Evolutionary conservation across 2,329 filamentous ascomycete genomes (phyloP), one percentile per base, ranked within the genome.

Genomic region (Exutisphaerella laricina): DNA sequence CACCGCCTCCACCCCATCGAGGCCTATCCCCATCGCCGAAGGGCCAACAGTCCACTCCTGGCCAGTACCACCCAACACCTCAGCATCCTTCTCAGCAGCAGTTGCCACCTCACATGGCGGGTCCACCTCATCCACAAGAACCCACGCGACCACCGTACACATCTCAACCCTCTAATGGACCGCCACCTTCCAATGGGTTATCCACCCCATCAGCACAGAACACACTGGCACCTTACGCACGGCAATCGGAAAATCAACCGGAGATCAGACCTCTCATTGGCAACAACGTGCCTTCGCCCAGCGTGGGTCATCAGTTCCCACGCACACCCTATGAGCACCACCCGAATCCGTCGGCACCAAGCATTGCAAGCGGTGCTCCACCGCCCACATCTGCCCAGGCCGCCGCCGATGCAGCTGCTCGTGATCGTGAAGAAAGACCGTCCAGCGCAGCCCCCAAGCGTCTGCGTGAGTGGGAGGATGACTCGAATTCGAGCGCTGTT

Each of bases 401-500:
- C 45, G 79, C 83, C 33, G 81, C 83, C 34, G 84, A 90, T 58
- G 76, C 78, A 46, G 77, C 79, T 17, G 73, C 78, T 46, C 83
- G 78, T 39, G 78, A 82, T 35, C 66, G 75, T 48, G 84, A 94
- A 43, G 78, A 82, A 30, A 78, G 88, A n/a, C 86, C 88, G 13
- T 68, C 83, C 1, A 94, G 88, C 26, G 84, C 73, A 2, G 73
- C 86, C 3, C 80, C 84, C 44, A 98, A 98, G 74, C 80, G 92
- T 45, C 77, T 82, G 63, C 82, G 89, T 36, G 92, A 97, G 59
- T 96, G 92, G 89, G 92, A 97, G 54, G 84, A 90, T 25, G 88
- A 94, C 25, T 70, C 61, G 4, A 55, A 45, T 38, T 41, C 40
- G 30, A 51, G 48, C 39, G 46, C 80, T 3, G 73, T 75, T 32